Base-by-base conservation (phyloP, 352 stramenopile genomes). In the Pilasporangium apinafurcum region DNA sequence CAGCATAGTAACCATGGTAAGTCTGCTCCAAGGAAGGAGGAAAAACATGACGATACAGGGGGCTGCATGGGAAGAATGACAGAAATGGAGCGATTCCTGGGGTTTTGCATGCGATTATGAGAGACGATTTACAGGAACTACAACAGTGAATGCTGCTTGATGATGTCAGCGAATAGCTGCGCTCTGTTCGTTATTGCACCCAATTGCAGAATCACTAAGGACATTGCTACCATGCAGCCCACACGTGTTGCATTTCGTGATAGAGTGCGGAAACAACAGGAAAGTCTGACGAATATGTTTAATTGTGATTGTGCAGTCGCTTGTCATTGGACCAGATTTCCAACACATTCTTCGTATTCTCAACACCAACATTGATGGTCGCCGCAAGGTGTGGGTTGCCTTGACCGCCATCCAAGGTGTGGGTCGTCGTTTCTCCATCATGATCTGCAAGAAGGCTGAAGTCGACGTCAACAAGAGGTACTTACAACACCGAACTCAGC, bases 271-370 rank as follows among this genome's bases (percentile, higher is more conserved):
- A 24, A 17, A 20, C 17, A 14, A 33, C 25, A 9, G 16, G n/a
- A 39, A 10, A 28, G 12, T n/a, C 38, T 48, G 41, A 48, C 32
- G n/a, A 8, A 14, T 31, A 3, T 22, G 25, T 30, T 29, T 25
- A 34, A 22, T 39, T 58, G 24, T 48, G 28, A 17, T 36, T 20
- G 16, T 49, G 28, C 52, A 92, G 80, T 92, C 80, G 71, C 80
- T 92, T 77, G 80, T 92, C 62, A 90, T 92, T 67, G 86, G 88
- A 64, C 87, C 82, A 66, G 96, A 99, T 73, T 99, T 99, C 81
- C 96, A 99, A 78, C 96, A 99, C 89, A 99, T 99, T 86, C 90
- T 99, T 63, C 96, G 96, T 99, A 98, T 99, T 79, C 95, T 99
- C 62, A 99, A 99, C 84, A 99, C 96, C 57, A 99, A 99, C 87